Evolutionary conservation across 805 yeast genomes (phyloP).

Genomic region (Pichia rugopelliculosa): DNA sequence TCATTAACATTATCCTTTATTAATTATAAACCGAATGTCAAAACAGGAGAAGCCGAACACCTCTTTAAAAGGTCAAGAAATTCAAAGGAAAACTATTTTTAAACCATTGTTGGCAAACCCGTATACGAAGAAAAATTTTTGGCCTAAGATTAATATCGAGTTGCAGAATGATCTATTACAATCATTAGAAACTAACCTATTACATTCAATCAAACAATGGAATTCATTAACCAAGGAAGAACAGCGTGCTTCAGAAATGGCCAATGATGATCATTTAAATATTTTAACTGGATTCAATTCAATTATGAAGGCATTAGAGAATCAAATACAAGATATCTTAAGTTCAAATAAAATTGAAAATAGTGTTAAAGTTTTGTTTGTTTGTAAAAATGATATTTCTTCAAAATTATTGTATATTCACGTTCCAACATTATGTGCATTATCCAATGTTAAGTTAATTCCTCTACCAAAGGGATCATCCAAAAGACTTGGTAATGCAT

Average conservation of each 20-base stretch:
- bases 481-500: constrained; percentile 13
- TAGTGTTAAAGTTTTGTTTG: constrained; percentile 40
- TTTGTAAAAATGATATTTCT: constrained; percentile 37
- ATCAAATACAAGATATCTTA: constrained; percentile 29
- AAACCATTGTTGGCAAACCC: constrained; percentile 63
- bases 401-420: constrained; percentile 47
- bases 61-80: constrained; percentile 7
- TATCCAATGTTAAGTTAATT: constrained; percentile 49
- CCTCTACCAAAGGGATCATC: constrained; percentile 47
- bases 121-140: constrained; percentile 35
- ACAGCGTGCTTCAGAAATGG: constrained; percentile 19
- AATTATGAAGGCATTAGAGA: constrained; percentile 41
- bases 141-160: constrained; percentile 35
- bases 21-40: background rate
- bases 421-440: constrained; percentile 48
- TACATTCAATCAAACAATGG: constrained; percentile 15
- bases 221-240: constrained; percentile 19
- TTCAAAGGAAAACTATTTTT: constrained; percentile 43
- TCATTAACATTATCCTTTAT: too few species aligned
- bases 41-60: background rate
- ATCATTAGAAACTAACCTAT: constrained; percentile 8
- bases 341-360: constrained; percentile 6
- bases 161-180: constrained; percentile 27
- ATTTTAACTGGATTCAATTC: constrained; percentile 48
- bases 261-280: background rate